Conservation (phyloP, 2,329 filamentous ascomycete genomes). For the Colletotrichum higginsianum region DNA sequence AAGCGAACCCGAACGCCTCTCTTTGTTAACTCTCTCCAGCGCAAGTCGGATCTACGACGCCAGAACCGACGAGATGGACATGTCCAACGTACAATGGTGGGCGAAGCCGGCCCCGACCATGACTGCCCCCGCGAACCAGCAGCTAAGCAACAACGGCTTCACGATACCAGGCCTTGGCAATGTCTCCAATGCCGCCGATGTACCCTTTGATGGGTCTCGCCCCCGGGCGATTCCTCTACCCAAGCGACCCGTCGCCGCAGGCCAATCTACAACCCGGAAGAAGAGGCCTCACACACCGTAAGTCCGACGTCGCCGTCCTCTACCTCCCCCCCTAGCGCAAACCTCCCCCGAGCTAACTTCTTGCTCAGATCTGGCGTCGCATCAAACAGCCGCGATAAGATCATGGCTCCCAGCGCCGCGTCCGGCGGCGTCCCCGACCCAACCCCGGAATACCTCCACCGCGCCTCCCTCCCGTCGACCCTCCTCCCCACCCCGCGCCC, state of each 20-base stretch:
- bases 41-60: neutral
- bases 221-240: neutral
- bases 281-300: slow-evolving; percentile 20
- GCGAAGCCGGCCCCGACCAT: slow-evolving; percentile 30
- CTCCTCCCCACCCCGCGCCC: slow-evolving; percentile 65
- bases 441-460: slow-evolving; percentile 71
- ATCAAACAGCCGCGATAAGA: slow-evolving; percentile 39
- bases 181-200: slow-evolving; percentile 24
- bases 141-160: slow-evolving; percentile 25
- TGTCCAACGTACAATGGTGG: slow-evolving; percentile 39
- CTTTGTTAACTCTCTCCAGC: no score
- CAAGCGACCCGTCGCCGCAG: neutral
- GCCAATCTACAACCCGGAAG: slow-evolving; percentile 4
- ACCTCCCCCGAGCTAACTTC: neutral
- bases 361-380: neutral
- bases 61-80: slow-evolving; percentile 13
- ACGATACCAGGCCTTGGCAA: slow-evolving; percentile 40
- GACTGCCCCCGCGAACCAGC: slow-evolving; percentile 11
- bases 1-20: neutral
- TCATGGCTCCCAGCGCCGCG: slow-evolving; percentile 50
- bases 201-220: neutral
- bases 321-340: neutral
- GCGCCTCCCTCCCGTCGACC: slow-evolving; percentile 62
- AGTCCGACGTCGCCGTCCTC: neutral
- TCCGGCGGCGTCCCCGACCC: slow-evolving; percentile 75